These are phyloP conservation scores for Pichia membranifaciens DNA, from an alignment of 805 yeast genomes.

Conservation along the genomic window DNA sequence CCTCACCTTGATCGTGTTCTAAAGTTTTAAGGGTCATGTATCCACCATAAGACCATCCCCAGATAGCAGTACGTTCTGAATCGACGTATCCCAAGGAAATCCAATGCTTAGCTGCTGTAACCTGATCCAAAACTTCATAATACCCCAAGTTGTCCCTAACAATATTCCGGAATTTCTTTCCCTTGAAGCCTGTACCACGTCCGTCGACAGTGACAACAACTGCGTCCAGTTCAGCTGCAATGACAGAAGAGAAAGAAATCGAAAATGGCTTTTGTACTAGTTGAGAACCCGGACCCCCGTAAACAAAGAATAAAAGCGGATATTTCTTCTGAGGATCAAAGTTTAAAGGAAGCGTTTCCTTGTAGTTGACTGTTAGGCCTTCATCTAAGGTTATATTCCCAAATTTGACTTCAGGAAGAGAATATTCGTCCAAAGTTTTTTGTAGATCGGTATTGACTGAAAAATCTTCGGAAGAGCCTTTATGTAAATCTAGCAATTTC, in stretches of 20 bases:
- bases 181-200: constrained; percentile 91
- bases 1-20: constrained; percentile 69
- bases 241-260: constrained; percentile 63
- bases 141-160: constrained; percentile 82
- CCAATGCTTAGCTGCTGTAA: constrained; percentile 76
- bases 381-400: constrained; percentile 43
- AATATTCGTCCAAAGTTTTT: constrained; percentile 37
- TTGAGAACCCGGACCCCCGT: constrained; percentile 96
- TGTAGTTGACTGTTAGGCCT: constrained; percentile 45
- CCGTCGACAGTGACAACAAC: constrained; percentile 95
- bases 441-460: constrained; percentile 43
- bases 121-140: constrained; percentile 81
- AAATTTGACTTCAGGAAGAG: constrained; percentile 50
- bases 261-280: constrained; percentile 58
- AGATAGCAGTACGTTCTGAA: constrained; percentile 63
- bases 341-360: constrained; percentile 71
- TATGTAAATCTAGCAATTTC: constrained; percentile 52
- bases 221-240: constrained; percentile 71
- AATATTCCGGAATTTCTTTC: constrained; percentile 64
- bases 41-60: constrained; percentile 99
- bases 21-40: constrained; percentile 84
- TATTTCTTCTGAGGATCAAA: constrained; percentile 60
- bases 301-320: constrained; percentile 84
- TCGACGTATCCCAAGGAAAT: constrained; percentile 59
- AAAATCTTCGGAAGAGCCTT: constrained; percentile 34